Evolutionary conservation across 257 asterid genomes (phyloP), one percentile per base, ranked within the genome.

Genomic region (Jasminum sambac): DNA sequence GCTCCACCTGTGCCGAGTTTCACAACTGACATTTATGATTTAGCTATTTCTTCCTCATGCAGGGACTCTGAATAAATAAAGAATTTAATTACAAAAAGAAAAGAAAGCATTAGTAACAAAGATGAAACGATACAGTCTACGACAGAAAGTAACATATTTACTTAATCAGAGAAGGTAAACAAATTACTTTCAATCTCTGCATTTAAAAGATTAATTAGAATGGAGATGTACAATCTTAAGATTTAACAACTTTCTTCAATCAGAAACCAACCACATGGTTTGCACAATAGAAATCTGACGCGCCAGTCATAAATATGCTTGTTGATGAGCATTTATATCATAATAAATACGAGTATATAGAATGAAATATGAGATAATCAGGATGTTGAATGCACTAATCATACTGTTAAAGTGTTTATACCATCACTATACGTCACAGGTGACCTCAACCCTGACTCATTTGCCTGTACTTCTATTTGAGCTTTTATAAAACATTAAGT

Each of bases 11-110:
- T 67, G 77, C 76, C 65, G 74, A 84, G 87, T 74, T 83, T 87
- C 72, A 87, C 85, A 86, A 86, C 89, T 72, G 90, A 84, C 96
- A 90, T 90, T 81, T 74, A 72, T 80, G 59, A 74, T 75, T 78
- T 83, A 77, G 73, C 63, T 30, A 74, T 72, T 55, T 71, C 63
- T 67, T 77, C 72, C 70, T 75, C 72, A 64, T 71, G 64, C 72
- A 73, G 55, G 19, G 60, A 46, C 41, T 81, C 84, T 81, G 83
- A 81, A 81, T 46, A 58, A 81, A 81, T 46, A 58, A 63, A 46
- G 71, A 25, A 26, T 64, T 37, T 36, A 63, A 19, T 60, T 25
- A 24, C 57, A 67, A 68, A 64, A 36, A 24, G 73, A 43, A 64
- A 24, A 58, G 46, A 26, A 42, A 25, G 50, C 61, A 72, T n/a